Evolutionary conservation across 352 stramenopile genomes (phyloP).

Genomic region (Phytopythium boreale): DNA sequence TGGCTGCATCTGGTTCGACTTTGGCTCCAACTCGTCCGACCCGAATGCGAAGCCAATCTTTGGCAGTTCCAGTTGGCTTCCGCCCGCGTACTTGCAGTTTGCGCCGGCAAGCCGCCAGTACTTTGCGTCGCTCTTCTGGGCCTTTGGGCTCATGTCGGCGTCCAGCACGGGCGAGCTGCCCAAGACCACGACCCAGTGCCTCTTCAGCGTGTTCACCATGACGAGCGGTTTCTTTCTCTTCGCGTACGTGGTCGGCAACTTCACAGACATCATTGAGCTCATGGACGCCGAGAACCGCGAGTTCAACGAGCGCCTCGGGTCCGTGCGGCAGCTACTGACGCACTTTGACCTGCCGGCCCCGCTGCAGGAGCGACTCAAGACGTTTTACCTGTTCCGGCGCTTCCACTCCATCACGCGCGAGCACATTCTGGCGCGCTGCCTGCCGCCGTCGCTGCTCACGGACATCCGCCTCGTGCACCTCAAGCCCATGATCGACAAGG

Average conservation of each 20-base stretch:
- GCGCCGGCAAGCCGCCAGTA: constrained; percentile 25
- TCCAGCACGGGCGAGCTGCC: constrained; percentile 33
- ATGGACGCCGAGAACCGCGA: constrained; percentile 43
- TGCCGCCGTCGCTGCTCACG: constrained; percentile 48
- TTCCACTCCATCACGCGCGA: constrained; percentile 61
- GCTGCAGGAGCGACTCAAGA: constrained; percentile 37
- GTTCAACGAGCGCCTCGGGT: constrained; percentile 46
- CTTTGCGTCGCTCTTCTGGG: constrained; percentile 32
- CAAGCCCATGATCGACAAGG: constrained; percentile 50
- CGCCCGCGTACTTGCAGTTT: constrained; percentile 15
- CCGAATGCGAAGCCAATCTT: constrained; percentile 13
- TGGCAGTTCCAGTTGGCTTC: constrained; percentile 30
- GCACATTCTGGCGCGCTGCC: constrained; percentile 32
- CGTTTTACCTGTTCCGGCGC: constrained; percentile 48
- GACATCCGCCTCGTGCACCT: constrained; percentile 50
- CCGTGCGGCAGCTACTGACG: constrained; percentile 31
- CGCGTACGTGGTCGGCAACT: constrained; percentile 42
- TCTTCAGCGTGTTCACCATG: constrained; percentile 39
- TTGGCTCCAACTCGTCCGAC: constrained; percentile 33
- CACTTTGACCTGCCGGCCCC: constrained; percentile 38
- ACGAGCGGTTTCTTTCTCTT: constrained; percentile 35
- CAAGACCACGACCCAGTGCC: constrained; percentile 21
- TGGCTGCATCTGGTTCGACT: constrained; percentile 54
- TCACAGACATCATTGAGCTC: constrained; percentile 41
- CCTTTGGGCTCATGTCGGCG: constrained; percentile 39